Percentiles rank a stretch among this genome's conserved stretches.
These are phyloP conservation scores for Coix lacrymajobi DNA, from an alignment of 176 grass and related monocot species.

Conservation along the genomic window DNA sequence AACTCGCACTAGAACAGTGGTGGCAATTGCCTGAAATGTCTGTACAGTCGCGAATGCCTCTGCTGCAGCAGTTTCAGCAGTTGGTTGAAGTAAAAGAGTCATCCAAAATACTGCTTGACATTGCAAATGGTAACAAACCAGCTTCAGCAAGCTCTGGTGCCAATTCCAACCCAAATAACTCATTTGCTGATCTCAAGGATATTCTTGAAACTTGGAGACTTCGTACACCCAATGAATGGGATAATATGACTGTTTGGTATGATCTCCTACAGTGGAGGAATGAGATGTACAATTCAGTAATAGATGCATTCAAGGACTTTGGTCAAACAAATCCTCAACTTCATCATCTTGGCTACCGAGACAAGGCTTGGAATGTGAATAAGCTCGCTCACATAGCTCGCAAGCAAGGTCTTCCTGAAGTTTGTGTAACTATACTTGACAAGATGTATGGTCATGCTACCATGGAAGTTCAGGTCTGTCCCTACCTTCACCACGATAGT, in stretches of 20 bases:
- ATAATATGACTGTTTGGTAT: constrained; percentile 94
- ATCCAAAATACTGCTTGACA: constrained; percentile 87
- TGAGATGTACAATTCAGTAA: constrained; percentile 99
- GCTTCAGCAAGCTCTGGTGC: constrained; percentile 72
- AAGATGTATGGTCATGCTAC: constrained; percentile 99
- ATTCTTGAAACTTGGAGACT: constrained; percentile 99
- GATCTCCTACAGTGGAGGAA: constrained; percentile 99
- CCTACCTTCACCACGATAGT: constrained; percentile 3
- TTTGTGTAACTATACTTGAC: constrained; percentile 95
- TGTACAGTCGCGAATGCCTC: constrained; percentile 81
- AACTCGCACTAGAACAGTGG: constrained; percentile 94
- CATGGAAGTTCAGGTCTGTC: constrained; percentile 96
- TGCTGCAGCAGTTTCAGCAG: constrained; percentile 96
- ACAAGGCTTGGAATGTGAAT: constrained; percentile 99
- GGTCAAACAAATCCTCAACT: constrained; percentile 86
- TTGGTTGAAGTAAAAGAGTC: constrained; percentile 98
- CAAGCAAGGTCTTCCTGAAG: constrained; percentile 94
- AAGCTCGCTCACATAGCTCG: constrained; percentile 95
- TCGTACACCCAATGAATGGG: constrained; percentile 97
- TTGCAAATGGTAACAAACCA: constrained; percentile 95
- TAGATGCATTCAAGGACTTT: constrained; percentile 97
- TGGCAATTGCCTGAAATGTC: constrained; percentile 99
- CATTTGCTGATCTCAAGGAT: constrained; percentile 93
- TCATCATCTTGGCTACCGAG: constrained; percentile 97
- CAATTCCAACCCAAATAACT: constrained; percentile 63